Evolutionary conservation across 306 rosid genomes (phyloP).

Genomic region (Castanopsis chinensis): DNA sequence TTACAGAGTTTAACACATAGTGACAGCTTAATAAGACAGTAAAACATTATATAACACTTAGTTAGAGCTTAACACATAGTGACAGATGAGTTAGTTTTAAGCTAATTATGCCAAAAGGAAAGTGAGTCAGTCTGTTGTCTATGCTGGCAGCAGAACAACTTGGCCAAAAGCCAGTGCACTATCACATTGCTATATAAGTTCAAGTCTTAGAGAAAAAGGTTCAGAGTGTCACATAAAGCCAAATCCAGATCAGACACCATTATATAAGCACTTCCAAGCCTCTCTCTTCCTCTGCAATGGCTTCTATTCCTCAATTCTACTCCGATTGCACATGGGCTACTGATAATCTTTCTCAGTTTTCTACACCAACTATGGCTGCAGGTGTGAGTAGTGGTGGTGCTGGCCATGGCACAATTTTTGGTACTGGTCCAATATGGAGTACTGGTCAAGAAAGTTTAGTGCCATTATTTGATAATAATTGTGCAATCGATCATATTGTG

Average conservation of each 20-base stretch:
- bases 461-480: conserved; percentile 38
- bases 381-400: not conserved
- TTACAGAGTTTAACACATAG: not conserved
- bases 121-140: not conserved
- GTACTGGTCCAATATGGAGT: conserved; percentile 33
- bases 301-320: conserved; percentile 53
- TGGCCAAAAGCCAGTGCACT: not conserved
- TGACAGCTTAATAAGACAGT: conserved; percentile 11
- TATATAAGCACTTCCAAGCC: not conserved
- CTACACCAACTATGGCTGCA: conserved; percentile 2
- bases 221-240: not conserved
- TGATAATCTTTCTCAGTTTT: conserved; percentile 19
- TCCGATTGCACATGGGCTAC: conserved; percentile 39
- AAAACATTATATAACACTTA: not conserved
- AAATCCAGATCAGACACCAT: not conserved
- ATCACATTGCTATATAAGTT: not conserved
- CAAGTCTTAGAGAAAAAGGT: not conserved
- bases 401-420: conserved; percentile 5
- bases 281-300: conserved; percentile 42
- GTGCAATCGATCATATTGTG: conserved; percentile 33
- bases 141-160: not conserved
- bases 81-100: not conserved
- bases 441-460: conserved; percentile 29
- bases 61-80: not conserved
- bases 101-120: not conserved